Conservation (phyloP, 1,139 yeast genomes). For the Kodamaea alishanica region DNA sequence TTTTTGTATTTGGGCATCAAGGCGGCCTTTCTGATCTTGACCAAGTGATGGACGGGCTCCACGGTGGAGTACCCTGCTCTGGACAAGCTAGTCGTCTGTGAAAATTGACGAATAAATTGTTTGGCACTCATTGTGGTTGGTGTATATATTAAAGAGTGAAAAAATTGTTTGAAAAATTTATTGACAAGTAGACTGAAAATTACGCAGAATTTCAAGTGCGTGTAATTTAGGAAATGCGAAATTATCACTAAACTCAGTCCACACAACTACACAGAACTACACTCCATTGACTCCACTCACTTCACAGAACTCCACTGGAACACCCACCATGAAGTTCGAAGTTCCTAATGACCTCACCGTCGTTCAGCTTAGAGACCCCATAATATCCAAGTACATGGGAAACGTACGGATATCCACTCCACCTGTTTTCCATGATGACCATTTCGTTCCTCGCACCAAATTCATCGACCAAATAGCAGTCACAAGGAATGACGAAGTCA, state of each 20-base stretch:
- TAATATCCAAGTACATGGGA: background rate
- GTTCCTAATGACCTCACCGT: slow-evolving; percentile 10
- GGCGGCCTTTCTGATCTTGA: slow-evolving; percentile 66
- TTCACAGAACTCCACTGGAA: background rate
- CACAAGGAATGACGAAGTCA: background rate
- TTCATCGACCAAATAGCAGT: no score
- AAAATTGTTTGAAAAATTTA: slow-evolving; percentile 1
- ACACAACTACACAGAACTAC: slow-evolving; percentile 2
- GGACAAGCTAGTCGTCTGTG: slow-evolving; percentile 34
- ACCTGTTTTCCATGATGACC: background rate
- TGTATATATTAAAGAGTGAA: background rate
- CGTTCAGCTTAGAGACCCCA: slow-evolving; percentile 3
- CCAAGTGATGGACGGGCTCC: slow-evolving; percentile 88
- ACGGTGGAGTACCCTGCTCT: slow-evolving; percentile 78
- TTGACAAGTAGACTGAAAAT: slow-evolving; percentile 2
- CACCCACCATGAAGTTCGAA: slow-evolving; percentile 10
- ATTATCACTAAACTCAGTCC: background rate
- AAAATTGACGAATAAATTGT: slow-evolving; percentile 43
- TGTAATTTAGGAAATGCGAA: background rate
- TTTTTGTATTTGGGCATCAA: slow-evolving; percentile 69
- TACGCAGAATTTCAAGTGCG: slow-evolving; percentile 4
- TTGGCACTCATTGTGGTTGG: slow-evolving; percentile 1
- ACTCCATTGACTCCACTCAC: no score
- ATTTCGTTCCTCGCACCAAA: no score
- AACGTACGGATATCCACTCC: background rate